phyloP scores from a whole-genome alignment of 1,139 yeast genomes.

The Geotrichum cucujoidarum region DNA sequence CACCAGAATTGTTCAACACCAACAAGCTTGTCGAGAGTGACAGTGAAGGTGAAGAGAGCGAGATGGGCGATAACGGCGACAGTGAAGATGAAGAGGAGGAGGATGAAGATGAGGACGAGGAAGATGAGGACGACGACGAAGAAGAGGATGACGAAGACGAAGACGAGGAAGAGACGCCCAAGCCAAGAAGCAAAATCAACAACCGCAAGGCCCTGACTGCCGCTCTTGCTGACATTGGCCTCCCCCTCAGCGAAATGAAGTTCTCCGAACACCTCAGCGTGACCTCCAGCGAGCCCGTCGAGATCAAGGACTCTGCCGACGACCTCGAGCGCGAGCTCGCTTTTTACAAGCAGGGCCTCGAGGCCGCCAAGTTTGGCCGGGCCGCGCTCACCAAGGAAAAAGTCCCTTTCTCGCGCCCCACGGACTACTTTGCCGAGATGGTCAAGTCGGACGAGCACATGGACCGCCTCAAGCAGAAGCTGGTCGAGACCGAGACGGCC shows the following conservation, averaged over 20 bases:
- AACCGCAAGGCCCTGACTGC: slow-evolving; percentile 39
- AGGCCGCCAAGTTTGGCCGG: slow-evolving; percentile 74
- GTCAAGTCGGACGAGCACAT: slow-evolving; percentile 96
- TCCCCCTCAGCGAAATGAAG: slow-evolving; percentile 46
- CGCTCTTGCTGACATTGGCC: slow-evolving; percentile 33
- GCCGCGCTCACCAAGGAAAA: slow-evolving; percentile 56
- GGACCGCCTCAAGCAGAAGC: slow-evolving; percentile 83
- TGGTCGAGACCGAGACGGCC: slow-evolving; percentile 80
- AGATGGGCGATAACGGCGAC: slow-evolving; percentile 26
- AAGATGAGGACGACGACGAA: slow-evolving; percentile 49
- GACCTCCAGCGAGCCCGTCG: slow-evolving; percentile 54
- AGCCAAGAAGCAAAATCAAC: slow-evolving; percentile 70
- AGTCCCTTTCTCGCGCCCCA: slow-evolving; percentile 87
- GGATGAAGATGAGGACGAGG: slow-evolving; percentile 46
- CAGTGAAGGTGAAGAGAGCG: slow-evolving; percentile 19
- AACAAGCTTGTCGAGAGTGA: slow-evolving; percentile 20
- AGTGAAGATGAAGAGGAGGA: slow-evolving; percentile 31
- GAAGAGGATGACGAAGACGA: slow-evolving; percentile 72
- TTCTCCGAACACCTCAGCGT: slow-evolving; percentile 83
- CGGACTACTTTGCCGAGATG: slow-evolving; percentile 98
- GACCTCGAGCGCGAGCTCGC: slow-evolving; percentile 85
- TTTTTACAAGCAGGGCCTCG: slow-evolving; percentile 87
- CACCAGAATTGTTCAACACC: slow-evolving; percentile 18
- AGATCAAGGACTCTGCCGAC: slow-evolving; percentile 84
- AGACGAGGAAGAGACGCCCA: slow-evolving; percentile 85